phyloP scores from a whole-genome alignment of 805 yeast genomes.

The Pichia ethanolica region DNA sequence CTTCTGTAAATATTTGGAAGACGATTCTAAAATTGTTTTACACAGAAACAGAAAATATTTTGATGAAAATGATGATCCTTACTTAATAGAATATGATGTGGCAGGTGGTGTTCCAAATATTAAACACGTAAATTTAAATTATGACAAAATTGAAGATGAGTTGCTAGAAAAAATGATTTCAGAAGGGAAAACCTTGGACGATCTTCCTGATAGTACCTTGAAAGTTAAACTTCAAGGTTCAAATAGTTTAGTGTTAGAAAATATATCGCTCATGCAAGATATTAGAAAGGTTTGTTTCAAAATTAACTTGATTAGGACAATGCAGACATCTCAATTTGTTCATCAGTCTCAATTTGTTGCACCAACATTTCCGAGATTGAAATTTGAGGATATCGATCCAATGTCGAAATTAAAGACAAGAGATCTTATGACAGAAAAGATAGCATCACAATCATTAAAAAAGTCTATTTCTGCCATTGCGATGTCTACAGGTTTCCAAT shows the following conservation, averaged over 20 bases:
- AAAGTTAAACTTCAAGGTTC: constrained; percentile 47
- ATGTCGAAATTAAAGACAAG: constrained; percentile 67
- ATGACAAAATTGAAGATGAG: constrained; percentile 39
- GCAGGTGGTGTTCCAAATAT: constrained; percentile 73
- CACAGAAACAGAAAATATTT: constrained; percentile 30
- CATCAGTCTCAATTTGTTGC: constrained; percentile 68
- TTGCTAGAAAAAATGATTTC: constrained; percentile 32
- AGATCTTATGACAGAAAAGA: constrained; percentile 49
- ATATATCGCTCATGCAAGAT: constrained; percentile 76
- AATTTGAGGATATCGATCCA: constrained; percentile 70
- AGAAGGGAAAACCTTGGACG: constrained; percentile 26
- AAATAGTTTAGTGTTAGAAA: constrained; percentile 50
- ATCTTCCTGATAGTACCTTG: constrained; percentile 33
- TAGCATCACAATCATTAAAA: constrained; percentile 59
- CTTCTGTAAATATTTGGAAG: constrained; percentile 40
- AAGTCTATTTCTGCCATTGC: constrained; percentile 69
- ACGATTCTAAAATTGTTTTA: constrained; percentile 25
- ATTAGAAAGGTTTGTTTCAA: constrained; percentile 84
- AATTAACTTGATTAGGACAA: constrained; percentile 77
- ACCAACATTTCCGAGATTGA: constrained; percentile 55
- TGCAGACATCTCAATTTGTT: constrained; percentile 76
- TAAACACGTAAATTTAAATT: constrained; percentile 40
- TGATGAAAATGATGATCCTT: constrained; percentile 53
- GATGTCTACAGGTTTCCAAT: constrained; percentile 90
- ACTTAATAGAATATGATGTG: constrained; percentile 77